Evolutionary conservation across 2,329 filamentous ascomycete genomes (phyloP).

Genomic region (Colletotrichum paranaense): DNA sequence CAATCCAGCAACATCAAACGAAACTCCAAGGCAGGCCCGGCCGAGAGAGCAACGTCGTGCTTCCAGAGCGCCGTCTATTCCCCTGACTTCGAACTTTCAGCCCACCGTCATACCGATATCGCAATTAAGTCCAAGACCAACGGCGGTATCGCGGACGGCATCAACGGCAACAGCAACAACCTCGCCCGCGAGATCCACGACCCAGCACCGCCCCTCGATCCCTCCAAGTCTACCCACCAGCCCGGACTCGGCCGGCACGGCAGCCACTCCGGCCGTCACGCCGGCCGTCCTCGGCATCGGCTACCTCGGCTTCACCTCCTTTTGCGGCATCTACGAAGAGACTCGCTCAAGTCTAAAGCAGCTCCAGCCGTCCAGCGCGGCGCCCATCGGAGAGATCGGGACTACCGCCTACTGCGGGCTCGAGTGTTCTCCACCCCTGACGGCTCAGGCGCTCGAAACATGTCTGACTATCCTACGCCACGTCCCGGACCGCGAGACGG

Average conservation of each 20-base stretch:
- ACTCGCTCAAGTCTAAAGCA: conserved; percentile 52
- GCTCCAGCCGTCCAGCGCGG: conserved; percentile 38
- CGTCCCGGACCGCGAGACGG: conserved; percentile 44
- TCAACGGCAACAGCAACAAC: neutral
- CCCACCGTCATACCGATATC: neutral
- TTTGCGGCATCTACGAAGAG: conserved; percentile 54
- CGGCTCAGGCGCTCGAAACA: conserved; percentile 44
- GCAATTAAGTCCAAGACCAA: neutral
- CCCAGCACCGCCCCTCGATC: conserved; percentile 16
- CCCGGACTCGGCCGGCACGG: conserved; percentile 23
- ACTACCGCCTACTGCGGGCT: conserved; percentile 8
- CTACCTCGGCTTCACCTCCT: conserved; percentile 59
- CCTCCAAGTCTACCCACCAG: conserved; percentile 28
- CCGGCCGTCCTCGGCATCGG: conserved; percentile 41
- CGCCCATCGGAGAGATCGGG: conserved; percentile 25
- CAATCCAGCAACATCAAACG: conserved; percentile 1
- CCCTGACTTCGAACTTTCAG: conserved; percentile 1
- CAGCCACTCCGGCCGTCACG: conserved; percentile 15
- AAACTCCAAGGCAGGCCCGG: neutral
- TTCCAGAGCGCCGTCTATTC: conserved; percentile 7
- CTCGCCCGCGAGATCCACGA: conserved; percentile 19
- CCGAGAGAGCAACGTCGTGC: conserved; percentile 11
- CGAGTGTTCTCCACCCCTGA: conserved; percentile 28
- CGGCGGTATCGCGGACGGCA: neutral
- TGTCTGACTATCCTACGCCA: conserved; percentile 50